Evolutionary conservation across 1,139 yeast genomes (phyloP).

Genomic region (Blastobotrys apis): DNA sequence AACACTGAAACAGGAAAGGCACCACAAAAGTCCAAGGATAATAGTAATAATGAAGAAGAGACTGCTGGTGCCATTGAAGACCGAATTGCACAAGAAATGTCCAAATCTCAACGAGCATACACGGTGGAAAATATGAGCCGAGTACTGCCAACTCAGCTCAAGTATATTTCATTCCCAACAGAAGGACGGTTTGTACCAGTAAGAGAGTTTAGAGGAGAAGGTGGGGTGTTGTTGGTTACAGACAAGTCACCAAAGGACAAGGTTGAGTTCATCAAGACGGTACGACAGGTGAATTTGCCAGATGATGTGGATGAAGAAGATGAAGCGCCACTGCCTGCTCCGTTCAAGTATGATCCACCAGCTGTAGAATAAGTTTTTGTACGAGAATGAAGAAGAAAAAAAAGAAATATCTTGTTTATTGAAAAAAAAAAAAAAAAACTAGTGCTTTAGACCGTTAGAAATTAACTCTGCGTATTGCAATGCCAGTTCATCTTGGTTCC

Average conservation of each 20-base stretch:
- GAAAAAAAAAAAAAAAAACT: not conserved
- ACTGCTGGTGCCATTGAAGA: conserved; percentile 18
- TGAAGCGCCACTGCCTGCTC: conserved; percentile 90
- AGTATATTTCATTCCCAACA: conserved; percentile 61
- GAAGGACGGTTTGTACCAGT: conserved; percentile 80
- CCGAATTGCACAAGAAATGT: conserved; percentile 43
- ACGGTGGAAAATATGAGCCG: conserved; percentile 76
- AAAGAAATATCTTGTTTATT: not conserved
- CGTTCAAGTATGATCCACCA: conserved; percentile 61
- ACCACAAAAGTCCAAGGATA: conserved; percentile 19
- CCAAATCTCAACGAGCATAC: conserved; percentile 35
- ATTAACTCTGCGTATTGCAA: conserved; percentile 35
- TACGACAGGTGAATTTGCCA: conserved; percentile 63
- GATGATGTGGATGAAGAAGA: conserved; percentile 43
- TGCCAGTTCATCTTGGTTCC: conserved; percentile 51
- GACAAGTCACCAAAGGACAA: conserved; percentile 69
- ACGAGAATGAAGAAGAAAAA: not conserved
- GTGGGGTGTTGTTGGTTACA: conserved; percentile 75
- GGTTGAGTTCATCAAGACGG: conserved; percentile 69
- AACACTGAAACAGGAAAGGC: not conserved
- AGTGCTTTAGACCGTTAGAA: conserved; percentile 4
- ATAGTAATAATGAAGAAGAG: conserved; percentile 27
- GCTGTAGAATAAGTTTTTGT: conserved; percentile 17
- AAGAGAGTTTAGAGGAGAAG: conserved; percentile 65
- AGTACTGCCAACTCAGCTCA: conserved; percentile 86